Conservation (phyloP, 768 basidiomycete genomes). For the Mycena sanguinolenta region DNA sequence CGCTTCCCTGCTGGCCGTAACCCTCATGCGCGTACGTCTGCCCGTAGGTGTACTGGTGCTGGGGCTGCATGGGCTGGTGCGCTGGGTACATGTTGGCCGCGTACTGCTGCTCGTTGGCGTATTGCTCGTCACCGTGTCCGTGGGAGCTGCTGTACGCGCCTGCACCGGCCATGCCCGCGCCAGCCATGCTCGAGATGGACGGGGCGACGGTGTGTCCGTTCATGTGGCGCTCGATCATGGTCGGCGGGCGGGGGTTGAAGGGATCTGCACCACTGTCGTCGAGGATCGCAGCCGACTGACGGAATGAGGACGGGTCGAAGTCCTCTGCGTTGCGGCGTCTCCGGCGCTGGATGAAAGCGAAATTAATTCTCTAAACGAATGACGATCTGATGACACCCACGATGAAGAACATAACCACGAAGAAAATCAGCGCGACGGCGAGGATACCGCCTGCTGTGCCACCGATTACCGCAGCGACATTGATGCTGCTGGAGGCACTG, state of each 20-base stretch:
- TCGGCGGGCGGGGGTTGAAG: constrained; percentile 44
- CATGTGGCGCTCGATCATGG: constrained; percentile 43
- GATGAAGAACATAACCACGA: constrained; percentile 55
- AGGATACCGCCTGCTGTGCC: constrained; percentile 55
- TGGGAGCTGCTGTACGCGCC: constrained; percentile 54
- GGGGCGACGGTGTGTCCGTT: constrained; percentile 43
- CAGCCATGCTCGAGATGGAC: constrained; percentile 44
- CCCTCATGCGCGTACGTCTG: constrained; percentile 43
- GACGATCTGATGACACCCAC: constrained; percentile 44
- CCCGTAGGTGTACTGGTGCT: constrained; percentile 57
- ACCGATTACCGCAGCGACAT: constrained; percentile 58
- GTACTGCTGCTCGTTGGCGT: constrained; percentile 9
- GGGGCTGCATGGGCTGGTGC: constrained; percentile 45
- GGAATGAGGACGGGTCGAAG: constrained; percentile 51
- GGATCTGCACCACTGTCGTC: constrained; percentile 25
- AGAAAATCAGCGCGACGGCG: constrained; percentile 51
- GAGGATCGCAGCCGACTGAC: constrained; percentile 41
- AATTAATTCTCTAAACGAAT: not conserved
- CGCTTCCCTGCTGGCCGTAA: constrained; percentile 38
- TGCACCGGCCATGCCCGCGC: constrained; percentile 55
- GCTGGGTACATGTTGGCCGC: not conserved
- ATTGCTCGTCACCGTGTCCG: constrained; percentile 53
- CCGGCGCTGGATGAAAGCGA: constrained; percentile 49
- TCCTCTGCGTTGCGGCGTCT: constrained; percentile 49
- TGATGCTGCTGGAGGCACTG: constrained; percentile 41